A percentile compares a stretch with the other conserved stretches of the same genome.
Evolutionary conservation across 2,329 filamentous ascomycete genomes (phyloP).

Genomic region (Verticillium alfalfae): DNA sequence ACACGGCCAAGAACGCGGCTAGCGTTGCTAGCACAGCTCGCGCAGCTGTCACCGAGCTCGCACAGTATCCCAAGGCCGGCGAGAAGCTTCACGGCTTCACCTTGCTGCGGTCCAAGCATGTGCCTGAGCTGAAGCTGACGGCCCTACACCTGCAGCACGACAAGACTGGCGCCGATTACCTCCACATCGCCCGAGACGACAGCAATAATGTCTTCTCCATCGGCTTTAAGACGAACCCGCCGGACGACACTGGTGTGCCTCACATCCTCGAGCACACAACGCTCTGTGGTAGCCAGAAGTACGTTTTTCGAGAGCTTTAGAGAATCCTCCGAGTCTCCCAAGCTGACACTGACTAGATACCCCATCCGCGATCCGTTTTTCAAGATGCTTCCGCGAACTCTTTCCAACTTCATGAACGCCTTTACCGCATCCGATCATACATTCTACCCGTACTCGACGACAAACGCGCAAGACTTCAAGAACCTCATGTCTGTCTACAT

Average conservation of each 20-base stretch:
- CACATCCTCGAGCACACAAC: conserved; percentile 98
- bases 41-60: conserved; percentile 69
- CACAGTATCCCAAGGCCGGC: conserved; percentile 71
- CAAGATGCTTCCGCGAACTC: conserved; percentile 95
- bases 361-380: conserved; percentile 99
- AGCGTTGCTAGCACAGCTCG: conserved; percentile 28
- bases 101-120: conserved; percentile 79
- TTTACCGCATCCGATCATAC: conserved; percentile 96
- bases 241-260: conserved; percentile 90
- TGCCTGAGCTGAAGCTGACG: conserved; percentile 89
- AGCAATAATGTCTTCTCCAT: conserved; percentile 99
- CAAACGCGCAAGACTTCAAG: conserved; percentile 89
- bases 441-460: conserved; percentile 96
- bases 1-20: conserved; percentile 29
- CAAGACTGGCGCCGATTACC: conserved; percentile 91
- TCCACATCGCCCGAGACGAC: conserved; percentile 91
- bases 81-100: conserved; percentile 93
- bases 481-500: conserved; percentile 96
- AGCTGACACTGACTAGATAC: conserved; percentile 48
- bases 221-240: conserved; percentile 98
- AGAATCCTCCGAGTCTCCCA: conserved; percentile 17
- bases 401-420: conserved; percentile 99
- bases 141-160: conserved; percentile 88
- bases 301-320: conserved; percentile 17
- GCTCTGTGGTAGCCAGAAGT: conserved; percentile 92